Evolutionary conservation across 2,329 filamentous ascomycete genomes (phyloP).

Genomic region (Talaromyces marneffei): DNA sequence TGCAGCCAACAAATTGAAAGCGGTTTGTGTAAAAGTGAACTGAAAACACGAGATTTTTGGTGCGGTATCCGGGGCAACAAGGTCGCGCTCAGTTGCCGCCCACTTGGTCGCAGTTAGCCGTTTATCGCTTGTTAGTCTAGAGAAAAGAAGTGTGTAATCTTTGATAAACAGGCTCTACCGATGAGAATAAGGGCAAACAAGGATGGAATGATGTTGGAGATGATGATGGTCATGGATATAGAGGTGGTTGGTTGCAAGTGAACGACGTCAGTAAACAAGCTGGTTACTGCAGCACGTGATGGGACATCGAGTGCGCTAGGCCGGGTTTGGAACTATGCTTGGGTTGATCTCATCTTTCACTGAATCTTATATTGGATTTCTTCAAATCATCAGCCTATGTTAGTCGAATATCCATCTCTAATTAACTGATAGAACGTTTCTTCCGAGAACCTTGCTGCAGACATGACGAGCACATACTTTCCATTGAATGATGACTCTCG

Average conservation of each 20-base stretch:
- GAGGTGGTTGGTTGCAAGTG: background rate
- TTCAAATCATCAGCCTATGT: no score
- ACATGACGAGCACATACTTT: background rate
- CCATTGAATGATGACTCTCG: background rate
- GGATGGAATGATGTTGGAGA: background rate
- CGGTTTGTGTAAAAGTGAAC: background rate
- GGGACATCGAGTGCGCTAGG: background rate
- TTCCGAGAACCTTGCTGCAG: background rate
- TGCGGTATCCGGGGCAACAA: conserved; percentile 15
- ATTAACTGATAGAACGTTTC: background rate
- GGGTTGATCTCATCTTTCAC: no score
- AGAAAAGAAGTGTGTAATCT: background rate
- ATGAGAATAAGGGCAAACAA: background rate
- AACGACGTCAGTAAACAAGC: conserved; percentile 16
- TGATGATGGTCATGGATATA: background rate
- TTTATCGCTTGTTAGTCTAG: background rate
- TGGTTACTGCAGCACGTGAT: conserved; percentile 8
- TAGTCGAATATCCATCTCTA: no score
- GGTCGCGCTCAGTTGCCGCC: background rate
- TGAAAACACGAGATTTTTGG: background rate
- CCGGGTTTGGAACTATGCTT: background rate
- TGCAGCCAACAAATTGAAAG: conserved; percentile 4
- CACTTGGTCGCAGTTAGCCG: background rate
- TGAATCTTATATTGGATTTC: background rate
- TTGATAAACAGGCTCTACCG: no score